phyloP scores from a whole-genome alignment of 2,329 filamentous ascomycete species.

The Penicillium sp. region DNA sequence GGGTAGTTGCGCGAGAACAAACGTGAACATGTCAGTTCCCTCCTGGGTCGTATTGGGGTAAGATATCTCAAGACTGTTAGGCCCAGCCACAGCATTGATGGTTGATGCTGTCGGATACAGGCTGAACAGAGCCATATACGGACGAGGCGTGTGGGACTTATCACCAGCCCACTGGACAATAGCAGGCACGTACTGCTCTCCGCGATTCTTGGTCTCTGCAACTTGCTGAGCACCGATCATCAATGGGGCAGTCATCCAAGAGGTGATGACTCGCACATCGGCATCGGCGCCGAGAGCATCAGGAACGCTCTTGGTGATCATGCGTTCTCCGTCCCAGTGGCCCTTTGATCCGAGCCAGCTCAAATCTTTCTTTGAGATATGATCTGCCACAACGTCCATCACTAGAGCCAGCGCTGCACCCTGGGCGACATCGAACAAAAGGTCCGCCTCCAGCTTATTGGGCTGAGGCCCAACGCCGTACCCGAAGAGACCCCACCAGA shows the following conservation, averaged over 20 bases:
- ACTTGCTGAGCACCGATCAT: constrained; percentile 48
- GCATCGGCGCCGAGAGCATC: constrained; percentile 37
- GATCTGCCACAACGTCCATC: constrained; percentile 33
- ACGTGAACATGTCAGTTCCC: constrained; percentile 45
- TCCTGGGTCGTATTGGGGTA: constrained; percentile 47
- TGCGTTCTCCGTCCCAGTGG: constrained; percentile 37
- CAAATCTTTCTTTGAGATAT: constrained; percentile 31
- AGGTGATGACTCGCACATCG: constrained; percentile 35
- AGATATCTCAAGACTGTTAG: constrained; percentile 35
- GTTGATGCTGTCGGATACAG: constrained; percentile 49
- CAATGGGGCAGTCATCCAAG: constrained; percentile 46
- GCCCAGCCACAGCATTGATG: constrained; percentile 42
- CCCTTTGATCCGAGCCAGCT: constrained; percentile 33
- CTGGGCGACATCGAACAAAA: constrained; percentile 47
- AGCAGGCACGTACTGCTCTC: constrained; percentile 48
- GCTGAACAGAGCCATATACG: constrained; percentile 44
- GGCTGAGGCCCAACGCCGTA: constrained; percentile 42
- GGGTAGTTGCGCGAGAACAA: constrained; percentile 42
- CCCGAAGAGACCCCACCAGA: constrained; percentile 49
- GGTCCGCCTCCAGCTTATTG: constrained; percentile 41
- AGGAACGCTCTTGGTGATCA: constrained; percentile 40
- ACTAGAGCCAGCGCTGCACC: constrained; percentile 45
- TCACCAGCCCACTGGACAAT: constrained; percentile 52
- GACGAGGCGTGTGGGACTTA: constrained; percentile 40
- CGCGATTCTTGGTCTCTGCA: constrained; percentile 40